A percentile compares a stretch with the other conserved stretches of the same genome.
These are phyloP conservation scores for Cylindrodendrum hubeiense DNA, from an alignment of 2,329 filamentous ascomycete genomes.

Conservation along the genomic window DNA sequence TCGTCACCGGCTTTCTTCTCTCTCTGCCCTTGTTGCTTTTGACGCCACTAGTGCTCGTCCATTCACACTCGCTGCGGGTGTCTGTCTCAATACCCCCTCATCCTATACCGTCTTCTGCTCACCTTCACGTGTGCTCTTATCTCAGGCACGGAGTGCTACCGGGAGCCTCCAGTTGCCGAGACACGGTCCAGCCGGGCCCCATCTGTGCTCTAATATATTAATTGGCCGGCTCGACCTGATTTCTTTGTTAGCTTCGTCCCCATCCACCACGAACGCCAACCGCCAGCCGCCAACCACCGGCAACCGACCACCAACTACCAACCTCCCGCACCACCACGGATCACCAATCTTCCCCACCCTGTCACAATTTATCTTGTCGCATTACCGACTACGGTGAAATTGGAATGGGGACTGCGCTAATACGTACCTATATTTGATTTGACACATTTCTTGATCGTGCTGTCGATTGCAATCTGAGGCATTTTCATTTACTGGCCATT, in stretches of 20 bases:
- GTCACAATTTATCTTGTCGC: too few relatives aligned
- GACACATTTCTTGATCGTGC: too few relatives aligned
- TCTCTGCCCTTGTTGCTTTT: constrained; percentile 1
- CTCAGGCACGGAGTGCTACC: not conserved
- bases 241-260: constrained; percentile 15
- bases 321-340: constrained; percentile 26
- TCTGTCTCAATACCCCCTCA: not conserved
- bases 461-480: too few relatives aligned
- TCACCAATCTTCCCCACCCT: constrained; percentile 32
- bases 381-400: too few relatives aligned
- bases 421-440: too few relatives aligned
- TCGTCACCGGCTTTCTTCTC: constrained; percentile 13
- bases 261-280: constrained; percentile 8
- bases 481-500: too few relatives aligned
- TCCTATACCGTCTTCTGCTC: too few relatives aligned
- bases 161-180: not conserved
- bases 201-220: constrained; percentile 11
- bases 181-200: not conserved
- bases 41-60: not conserved
- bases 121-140: not conserved
- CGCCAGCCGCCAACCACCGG: constrained; percentile 4
- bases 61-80: not conserved
- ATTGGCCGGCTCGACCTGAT: constrained; percentile 1
- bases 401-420: too few relatives aligned
- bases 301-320: constrained; percentile 14